These are phyloP conservation scores for Coelastrella sp. DNA, from an alignment of 139 green algal genomes.

Conservation along the genomic window DNA sequence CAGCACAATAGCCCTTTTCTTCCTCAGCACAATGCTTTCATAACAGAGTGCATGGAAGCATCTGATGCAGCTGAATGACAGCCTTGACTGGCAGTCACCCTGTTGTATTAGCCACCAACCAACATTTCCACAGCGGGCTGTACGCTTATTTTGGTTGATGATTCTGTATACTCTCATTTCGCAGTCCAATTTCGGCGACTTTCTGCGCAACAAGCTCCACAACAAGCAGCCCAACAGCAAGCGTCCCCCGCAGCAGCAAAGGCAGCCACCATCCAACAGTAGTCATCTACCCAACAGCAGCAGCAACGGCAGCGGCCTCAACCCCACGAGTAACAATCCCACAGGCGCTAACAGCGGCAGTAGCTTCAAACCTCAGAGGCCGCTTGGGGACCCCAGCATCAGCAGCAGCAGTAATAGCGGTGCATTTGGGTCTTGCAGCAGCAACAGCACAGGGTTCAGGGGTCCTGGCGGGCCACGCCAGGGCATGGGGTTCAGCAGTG, in stretches of 20 bases:
- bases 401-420: conserved; percentile 18
- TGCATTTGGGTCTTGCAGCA: too few relatives aligned
- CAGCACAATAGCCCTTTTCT: too few relatives aligned
- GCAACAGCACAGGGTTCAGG: not conserved
- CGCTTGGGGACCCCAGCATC: conserved; percentile 6
- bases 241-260: not conserved
- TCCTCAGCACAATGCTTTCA: too few relatives aligned
- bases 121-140: too few relatives aligned
- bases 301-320: not conserved
- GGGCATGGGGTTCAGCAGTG: not conserved
- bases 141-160: too few relatives aligned
- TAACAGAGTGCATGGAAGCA: too few relatives aligned
- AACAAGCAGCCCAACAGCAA: not conserved
- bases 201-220: conserved; percentile 42
- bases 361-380: conserved; percentile 32
- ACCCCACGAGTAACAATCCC: not conserved
- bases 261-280: not conserved
- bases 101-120: too few relatives aligned
- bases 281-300: not conserved
- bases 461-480: too few relatives aligned
- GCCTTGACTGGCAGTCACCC: too few relatives aligned
- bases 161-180: not conserved
- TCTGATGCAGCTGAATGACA: too few relatives aligned
- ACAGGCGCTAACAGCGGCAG: not conserved
- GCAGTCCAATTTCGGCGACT: conserved; percentile 44